Conservation (phyloP, 1,284 basidiomycete genomes). For the Paramarasmius palmivorus region DNA sequence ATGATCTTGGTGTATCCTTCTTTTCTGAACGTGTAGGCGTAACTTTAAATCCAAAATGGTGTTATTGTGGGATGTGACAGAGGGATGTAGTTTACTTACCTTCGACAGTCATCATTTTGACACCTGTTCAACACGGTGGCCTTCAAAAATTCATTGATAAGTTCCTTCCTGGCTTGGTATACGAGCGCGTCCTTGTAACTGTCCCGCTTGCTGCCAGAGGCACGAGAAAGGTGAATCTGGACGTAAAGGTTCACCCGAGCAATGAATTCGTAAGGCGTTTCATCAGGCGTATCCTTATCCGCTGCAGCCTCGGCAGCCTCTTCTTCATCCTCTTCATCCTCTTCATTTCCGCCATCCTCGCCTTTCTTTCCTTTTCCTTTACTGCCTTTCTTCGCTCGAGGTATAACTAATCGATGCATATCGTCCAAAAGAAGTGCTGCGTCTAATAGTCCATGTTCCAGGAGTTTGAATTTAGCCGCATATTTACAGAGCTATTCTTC, state of each 20-base stretch:
- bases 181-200: conserved; percentile 88
- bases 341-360: conserved; percentile 40
- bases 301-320: conserved; percentile 10
- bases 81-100: conserved; percentile 53
- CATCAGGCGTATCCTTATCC: conserved; percentile 35
- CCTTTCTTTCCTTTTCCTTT: conserved; percentile 27
- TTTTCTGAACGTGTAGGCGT: conserved; percentile 86
- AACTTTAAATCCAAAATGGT: conserved; percentile 41
- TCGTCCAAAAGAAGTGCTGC: conserved; percentile 80
- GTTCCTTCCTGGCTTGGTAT: conserved; percentile 84
- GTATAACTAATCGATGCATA: conserved; percentile 38
- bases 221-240: conserved; percentile 57
- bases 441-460: conserved; percentile 88
- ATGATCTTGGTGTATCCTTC: conserved; percentile 95
- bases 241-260: conserved; percentile 77
- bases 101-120: conserved; percentile 72
- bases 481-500: conserved; percentile 73
- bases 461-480: conserved; percentile 83
- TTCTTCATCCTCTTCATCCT: conserved; percentile 38
- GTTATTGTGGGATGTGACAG: conserved; percentile 2
- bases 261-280: conserved; percentile 67
- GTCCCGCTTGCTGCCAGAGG: conserved; percentile 66
- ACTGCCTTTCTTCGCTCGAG: conserved; percentile 24
- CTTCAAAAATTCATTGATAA: conserved; percentile 85
- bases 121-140: conserved; percentile 73